Percentiles rank a stretch among this genome's conserved stretches.
These are phyloP conservation scores for Salix dunnii DNA, from an alignment of 345 rosid genomes.

Conservation along the genomic window DNA sequence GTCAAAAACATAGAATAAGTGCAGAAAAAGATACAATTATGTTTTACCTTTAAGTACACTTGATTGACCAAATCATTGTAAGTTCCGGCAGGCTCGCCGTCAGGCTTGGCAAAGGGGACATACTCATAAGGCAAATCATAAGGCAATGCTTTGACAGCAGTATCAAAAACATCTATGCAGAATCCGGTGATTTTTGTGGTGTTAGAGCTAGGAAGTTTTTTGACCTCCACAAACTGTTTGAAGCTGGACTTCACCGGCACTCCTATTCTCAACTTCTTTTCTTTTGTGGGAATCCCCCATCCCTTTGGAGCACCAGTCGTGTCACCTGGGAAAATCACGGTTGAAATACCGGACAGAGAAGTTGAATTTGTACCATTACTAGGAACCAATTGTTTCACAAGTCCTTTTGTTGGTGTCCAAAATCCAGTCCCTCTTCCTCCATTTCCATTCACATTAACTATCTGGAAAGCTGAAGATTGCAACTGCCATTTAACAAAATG, in stretches of 20 bases:
- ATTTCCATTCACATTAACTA: slow-evolving; percentile 36
- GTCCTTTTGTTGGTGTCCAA: slow-evolving; percentile 30
- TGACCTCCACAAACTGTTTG: slow-evolving; percentile 22
- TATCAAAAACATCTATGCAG: slow-evolving; percentile 73
- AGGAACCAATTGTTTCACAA: not conserved
- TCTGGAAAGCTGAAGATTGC: slow-evolving; percentile 23
- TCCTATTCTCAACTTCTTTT: slow-evolving; percentile 38
- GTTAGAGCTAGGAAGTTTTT: slow-evolving; percentile 24
- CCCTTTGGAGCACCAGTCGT: slow-evolving; percentile 29
- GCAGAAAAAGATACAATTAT: not conserved
- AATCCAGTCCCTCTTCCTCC: slow-evolving; percentile 24
- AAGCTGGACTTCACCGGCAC: slow-evolving; percentile 38
- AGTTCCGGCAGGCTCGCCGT: slow-evolving; percentile 20
- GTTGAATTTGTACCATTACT: not conserved
- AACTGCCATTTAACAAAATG: slow-evolving; percentile 29
- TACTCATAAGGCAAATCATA: slow-evolving; percentile 67
- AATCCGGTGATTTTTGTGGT: slow-evolving; percentile 42
- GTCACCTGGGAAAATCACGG: slow-evolving; percentile 47
- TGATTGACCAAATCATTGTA: slow-evolving; percentile 42
- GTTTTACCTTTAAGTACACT: slow-evolving; percentile 42
- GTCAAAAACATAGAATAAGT: no score
- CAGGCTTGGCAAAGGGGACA: slow-evolving; percentile 38
- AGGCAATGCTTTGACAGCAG: slow-evolving; percentile 67
- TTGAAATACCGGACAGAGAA: slow-evolving; percentile 4
- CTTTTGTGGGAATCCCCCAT: slow-evolving; percentile 28